Evolutionary conservation across 2,329 filamentous ascomycete genomes (phyloP), one percentile per base, ranked within the genome.

Genomic region (Stagonosporopsis cucurbitacearum): DNA sequence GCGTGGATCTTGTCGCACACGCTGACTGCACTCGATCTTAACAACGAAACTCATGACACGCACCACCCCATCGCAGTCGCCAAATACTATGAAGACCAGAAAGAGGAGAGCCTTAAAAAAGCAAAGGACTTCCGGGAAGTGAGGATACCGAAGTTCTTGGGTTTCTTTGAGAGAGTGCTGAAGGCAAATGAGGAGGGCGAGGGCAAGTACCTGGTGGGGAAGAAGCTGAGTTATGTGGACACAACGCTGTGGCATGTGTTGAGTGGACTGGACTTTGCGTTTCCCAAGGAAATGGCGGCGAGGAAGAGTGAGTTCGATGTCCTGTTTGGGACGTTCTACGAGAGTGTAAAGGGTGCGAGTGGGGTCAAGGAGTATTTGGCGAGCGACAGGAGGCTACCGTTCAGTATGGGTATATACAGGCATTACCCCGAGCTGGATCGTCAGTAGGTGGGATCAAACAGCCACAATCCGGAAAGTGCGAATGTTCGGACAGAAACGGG

Each of bases 51-150:
- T 0, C 90, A 93, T 70, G 88, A 93, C 65, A 86, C 85, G 23
- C 90, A 94, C 71, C 90, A 94, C 67, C 90, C 90, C 1, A 78
- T 91, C 47, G 81, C 84, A 1, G 68, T 77, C 0, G 69, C 73
- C 1, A 70, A 83, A 4, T 89, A 87, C 71, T 94, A 92, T 66
- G 88, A 92, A 67, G 88, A 92, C 23, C 90, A 94, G 75, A 91
- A 88, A 71, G 77, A 80, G 0, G 90, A 91, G 70, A 80, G 86
- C 15, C 76, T 86, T 67, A 80, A 79, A 55, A 83, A 81, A 58
- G 81, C 84, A 8, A 77, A 77, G 37, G 81, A 86, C 51, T 91
- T 87, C 54, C 77, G 86, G 8, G 75, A 81, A 50, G 81, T 79
- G 39, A 80, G 90, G 1, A 78, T 93, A 28, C 89, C 90, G 17